Evolutionary conservation across 495 filamentous ascomycete species (phyloP), one percentile per base, ranked within the genome.

Genomic region (Daldinia caldariorum): DNA sequence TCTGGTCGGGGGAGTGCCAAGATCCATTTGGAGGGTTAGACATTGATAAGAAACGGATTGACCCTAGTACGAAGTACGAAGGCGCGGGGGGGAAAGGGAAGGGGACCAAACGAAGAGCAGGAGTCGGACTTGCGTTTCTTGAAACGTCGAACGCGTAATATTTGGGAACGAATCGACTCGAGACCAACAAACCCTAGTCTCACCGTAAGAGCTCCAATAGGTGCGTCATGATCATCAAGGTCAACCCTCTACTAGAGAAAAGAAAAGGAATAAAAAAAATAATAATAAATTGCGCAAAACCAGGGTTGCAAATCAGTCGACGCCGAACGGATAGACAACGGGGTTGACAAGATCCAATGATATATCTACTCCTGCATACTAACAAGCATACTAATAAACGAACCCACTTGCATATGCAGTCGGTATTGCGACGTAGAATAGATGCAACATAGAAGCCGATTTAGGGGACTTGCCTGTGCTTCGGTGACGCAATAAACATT

Each of bases 141-240:
- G 70, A 72, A 72, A 72, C 70, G 64, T 61, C 34, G 60, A 58
- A 72, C 70, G 70, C 70, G 70, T 72, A 72, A 72, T 61, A 57
- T 58, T 61, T 72, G 60, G 56, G 45, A 63, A 35, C 53, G 59
- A 71, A 68, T 68, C 54, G 41, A 68, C 55, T 72, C 64, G 50
- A 67, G 50, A 55, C 65, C 70, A 72, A 68, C 70, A 58, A 56
- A 53, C 60, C 35, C 63, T 32, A 22, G 58, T 57, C 61, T 53
- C 50, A 55, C 39, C 59, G 59, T 61, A 54, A 66, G 61, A 49
- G 41, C 35, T 38, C 55, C 56, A 59, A 43, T 59, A 43, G 53
- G 32, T 67, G 70, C 70, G 65, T 61, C 61, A 68, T 68, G 64
- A 72, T 72, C 65, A 68, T 16, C 65, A 51, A 68, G 45, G 29